Base-by-base conservation (phyloP, 257 asterid genomes). In the Capsicum rhomboideum region DNA sequence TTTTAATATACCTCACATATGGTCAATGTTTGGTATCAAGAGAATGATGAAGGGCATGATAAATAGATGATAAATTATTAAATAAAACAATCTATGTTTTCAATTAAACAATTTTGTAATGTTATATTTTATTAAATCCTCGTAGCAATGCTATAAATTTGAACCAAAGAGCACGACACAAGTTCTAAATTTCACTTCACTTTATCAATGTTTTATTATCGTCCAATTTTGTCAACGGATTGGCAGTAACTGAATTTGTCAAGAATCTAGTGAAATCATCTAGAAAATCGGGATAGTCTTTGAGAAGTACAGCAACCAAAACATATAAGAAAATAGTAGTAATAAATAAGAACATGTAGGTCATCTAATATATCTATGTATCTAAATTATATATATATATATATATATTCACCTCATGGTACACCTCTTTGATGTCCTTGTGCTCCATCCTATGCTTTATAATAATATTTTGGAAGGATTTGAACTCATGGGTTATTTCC, bases 391-490 rank as follows among this genome's bases (percentile, higher is more conserved):
- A n/a, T 64, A 21, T 49, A 46, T 20, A n/a, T n/a, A n/a, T n/a
- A n/a, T n/a, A n/a, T 21, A 23, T 26, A 4, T n/a, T 78, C 84
- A 96, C 99, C 99, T 96, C 99, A 83, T 88, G 92, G 92, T 94
- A 93, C 81, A 96, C 97, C 86, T 93, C 98, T 44, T 87, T 87
- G 75, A 96, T 94, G 84, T 93, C 93, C 90, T 94, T 96, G 92
- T 92, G 97, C 79, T 92, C 98, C 86, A 93, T 94, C 55, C 98
- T 85, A 66, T 96, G 92, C 98, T 93, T 94, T 88, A 92, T 93
- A 90, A 96, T 90, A 89, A 96, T 92, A 88, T 93, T 98, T 58
- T 94, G 93, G 93, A 94, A 96, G 21, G 98, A 92, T 91, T 94
- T 96, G 85, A 94, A 96, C 74, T 92, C 98, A 72, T 90, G n/a